phyloP scores from a whole-genome alignment of 2,329 filamentous ascomycete species.

The Didymella sp. region DNA sequence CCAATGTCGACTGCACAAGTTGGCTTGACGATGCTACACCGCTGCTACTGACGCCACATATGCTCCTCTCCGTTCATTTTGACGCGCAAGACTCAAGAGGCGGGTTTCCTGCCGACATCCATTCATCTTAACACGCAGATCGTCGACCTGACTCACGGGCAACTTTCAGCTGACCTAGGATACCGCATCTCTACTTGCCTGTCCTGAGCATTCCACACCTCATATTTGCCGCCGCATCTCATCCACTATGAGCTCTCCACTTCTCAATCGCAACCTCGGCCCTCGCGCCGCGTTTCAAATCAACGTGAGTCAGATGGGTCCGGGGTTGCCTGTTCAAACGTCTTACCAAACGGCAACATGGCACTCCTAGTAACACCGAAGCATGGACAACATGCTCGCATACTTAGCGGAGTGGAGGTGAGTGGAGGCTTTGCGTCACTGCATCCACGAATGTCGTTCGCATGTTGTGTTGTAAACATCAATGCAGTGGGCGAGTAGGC shows the following conservation, averaged over 20 bases:
- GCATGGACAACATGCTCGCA: conserved; percentile 32
- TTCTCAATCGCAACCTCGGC: conserved; percentile 1
- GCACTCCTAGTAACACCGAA: conserved; percentile 21
- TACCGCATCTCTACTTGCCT: no score
- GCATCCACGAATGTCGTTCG: conserved; percentile 22
- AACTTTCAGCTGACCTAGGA: neutral
- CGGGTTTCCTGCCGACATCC: neutral
- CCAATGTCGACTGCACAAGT: conserved; percentile 1
- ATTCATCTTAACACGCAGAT: neutral
- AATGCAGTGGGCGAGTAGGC: conserved; percentile 17
- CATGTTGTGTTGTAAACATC: conserved; percentile 17
- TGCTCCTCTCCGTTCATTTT: neutral
- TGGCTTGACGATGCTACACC: neutral
- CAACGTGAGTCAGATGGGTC: conserved; percentile 30
- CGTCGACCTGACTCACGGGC: neutral
- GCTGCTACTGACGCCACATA: neutral
- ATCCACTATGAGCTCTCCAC: neutral
- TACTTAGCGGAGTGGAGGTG: conserved; percentile 5
- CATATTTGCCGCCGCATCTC: neutral
- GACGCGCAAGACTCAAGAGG: neutral
- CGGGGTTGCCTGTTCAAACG: conserved; percentile 29
- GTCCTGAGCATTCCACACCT: neutral
- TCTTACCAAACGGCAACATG: conserved; percentile 21
- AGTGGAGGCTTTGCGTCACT: conserved; percentile 33
- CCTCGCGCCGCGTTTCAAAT: neutral